Conservation (phyloP, 2,329 filamentous ascomycete species). For the Colletotrichum australisinense region DNA sequence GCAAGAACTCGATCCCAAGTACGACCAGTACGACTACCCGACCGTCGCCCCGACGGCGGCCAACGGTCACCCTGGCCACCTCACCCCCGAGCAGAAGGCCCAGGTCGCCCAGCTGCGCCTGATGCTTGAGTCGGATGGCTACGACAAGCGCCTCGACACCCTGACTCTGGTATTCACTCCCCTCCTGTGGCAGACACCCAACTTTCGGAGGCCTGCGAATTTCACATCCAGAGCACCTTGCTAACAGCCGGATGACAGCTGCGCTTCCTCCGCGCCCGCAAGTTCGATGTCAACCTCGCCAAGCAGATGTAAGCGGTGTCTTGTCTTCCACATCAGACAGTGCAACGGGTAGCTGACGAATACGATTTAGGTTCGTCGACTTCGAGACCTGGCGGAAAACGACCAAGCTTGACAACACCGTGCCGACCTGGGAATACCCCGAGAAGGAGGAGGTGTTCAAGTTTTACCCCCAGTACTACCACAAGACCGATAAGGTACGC, state of each 20-base stretch:
- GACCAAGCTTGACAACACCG: conserved; percentile 84
- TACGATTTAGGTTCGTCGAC: conserved; percentile 81
- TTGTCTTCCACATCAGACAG: background rate
- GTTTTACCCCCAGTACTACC: conserved; percentile 99
- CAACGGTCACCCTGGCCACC: conserved; percentile 87
- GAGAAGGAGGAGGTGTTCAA: conserved; percentile 87
- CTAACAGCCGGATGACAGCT: conserved; percentile 61
- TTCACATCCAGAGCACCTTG: background rate
- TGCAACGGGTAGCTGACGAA: background rate
- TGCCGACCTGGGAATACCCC: conserved; percentile 85
- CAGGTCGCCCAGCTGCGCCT: conserved; percentile 87
- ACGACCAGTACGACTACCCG: conserved; percentile 96
- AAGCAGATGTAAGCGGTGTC: conserved; percentile 80
- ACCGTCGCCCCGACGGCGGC: conserved; percentile 77
- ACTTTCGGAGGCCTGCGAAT: background rate
- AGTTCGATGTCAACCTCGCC: conserved; percentile 87
- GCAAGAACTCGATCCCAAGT: conserved; percentile 80
- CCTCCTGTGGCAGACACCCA: conserved; percentile 26
- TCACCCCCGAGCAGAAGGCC: conserved; percentile 88
- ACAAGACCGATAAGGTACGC: conserved; percentile 88
- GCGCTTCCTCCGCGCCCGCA: conserved; percentile 91
- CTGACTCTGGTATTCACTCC: conserved; percentile 78
- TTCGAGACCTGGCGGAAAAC: conserved; percentile 92
- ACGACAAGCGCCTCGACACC: conserved; percentile 88
- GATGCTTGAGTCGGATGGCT: conserved; percentile 86